Evolutionary conservation across 2,329 filamentous ascomycete species (phyloP).

Genomic region (Basipetospora chlamydospora): DNA sequence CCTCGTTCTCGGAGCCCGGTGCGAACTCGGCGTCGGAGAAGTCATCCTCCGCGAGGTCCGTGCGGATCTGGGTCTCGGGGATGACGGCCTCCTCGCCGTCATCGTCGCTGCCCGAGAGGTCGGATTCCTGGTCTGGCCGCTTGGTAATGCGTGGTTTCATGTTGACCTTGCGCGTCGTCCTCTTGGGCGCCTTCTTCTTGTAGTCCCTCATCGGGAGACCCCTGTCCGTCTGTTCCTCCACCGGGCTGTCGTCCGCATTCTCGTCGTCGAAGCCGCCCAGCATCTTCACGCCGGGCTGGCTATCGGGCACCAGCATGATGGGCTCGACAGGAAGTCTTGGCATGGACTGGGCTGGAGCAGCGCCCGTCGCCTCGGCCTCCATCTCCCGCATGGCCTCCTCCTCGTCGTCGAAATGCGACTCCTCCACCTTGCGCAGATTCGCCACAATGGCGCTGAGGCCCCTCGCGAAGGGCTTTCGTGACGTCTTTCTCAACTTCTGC

Average conservation of each 20-base stretch:
- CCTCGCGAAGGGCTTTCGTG: constrained; percentile 47
- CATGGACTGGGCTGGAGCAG: constrained; percentile 8
- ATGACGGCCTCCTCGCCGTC: constrained; percentile 8
- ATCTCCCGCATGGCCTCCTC: constrained; percentile 59
- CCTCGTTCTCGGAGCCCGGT: constrained; percentile 8
- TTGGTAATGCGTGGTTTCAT: constrained; percentile 40
- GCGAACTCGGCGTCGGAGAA: constrained; percentile 6
- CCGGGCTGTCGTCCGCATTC: constrained; percentile 37
- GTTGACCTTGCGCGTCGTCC: constrained; percentile 56
- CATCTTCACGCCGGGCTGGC: constrained; percentile 24
- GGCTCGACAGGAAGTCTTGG: constrained; percentile 6
- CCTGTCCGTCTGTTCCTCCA: constrained; percentile 30
- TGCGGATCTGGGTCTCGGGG: constrained; percentile 15
- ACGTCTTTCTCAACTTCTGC: constrained; percentile 30
- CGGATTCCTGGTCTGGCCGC: constrained; percentile 27
- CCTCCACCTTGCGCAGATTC: constrained; percentile 53
- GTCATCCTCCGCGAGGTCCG: constrained; percentile 13
- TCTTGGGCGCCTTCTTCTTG: constrained; percentile 77
- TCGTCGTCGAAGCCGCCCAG: constrained; percentile 53
- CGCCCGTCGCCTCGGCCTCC: constrained; percentile 32
- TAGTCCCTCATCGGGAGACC: constrained; percentile 47
- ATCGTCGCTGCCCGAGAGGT: constrained; percentile 11
- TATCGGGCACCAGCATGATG: constrained; percentile 27
- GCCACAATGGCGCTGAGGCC: constrained; percentile 64
- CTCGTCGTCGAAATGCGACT: constrained; percentile 57